Conservation (phyloP, 768 basidiomycete genomes). For the Rhodotorula diobovata region DNA sequence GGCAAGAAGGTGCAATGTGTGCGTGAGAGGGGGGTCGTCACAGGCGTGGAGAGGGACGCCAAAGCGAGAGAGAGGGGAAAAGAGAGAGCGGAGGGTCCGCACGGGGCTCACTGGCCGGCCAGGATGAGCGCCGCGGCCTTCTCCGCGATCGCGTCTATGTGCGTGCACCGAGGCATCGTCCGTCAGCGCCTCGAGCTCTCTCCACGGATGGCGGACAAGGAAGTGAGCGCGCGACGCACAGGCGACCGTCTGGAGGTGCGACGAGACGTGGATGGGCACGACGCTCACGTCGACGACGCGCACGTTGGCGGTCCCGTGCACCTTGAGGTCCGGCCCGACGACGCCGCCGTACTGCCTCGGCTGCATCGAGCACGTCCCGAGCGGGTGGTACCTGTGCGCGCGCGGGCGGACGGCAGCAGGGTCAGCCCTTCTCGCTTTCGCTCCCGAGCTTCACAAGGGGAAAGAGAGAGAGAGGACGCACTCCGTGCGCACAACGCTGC, state of each 20-base stretch:
- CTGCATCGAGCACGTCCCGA: conserved; percentile 52
- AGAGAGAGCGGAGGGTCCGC: no score
- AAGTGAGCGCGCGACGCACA: not conserved
- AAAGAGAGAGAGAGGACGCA: conserved; percentile 7
- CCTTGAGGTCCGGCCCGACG: conserved; percentile 50
- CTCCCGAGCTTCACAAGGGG: no score
- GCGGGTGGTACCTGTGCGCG: conserved; percentile 48
- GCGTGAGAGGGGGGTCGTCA: no score
- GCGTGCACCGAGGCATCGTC: not conserved
- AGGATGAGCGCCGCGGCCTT: conserved; percentile 30
- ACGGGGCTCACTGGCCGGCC: not conserved
- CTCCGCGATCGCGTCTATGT: conserved; percentile 26
- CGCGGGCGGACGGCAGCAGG: no score
- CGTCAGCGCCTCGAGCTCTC: no score
- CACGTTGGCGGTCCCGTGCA: conserved; percentile 45
- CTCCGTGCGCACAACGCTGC: conserved; percentile 53
- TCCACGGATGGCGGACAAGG: not conserved
- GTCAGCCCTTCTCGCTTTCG: conserved; percentile 26
- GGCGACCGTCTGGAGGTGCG: conserved; percentile 22
- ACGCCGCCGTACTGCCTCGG: conserved; percentile 50
- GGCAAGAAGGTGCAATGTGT: no score
- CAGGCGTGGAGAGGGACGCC: no score
- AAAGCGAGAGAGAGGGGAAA: no score
- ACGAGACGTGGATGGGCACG: conserved; percentile 23
- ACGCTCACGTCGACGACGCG: conserved; percentile 40